phyloP scores from a whole-genome alignment of 2,329 filamentous ascomycete species.

The Simplicillium sp. region DNA sequence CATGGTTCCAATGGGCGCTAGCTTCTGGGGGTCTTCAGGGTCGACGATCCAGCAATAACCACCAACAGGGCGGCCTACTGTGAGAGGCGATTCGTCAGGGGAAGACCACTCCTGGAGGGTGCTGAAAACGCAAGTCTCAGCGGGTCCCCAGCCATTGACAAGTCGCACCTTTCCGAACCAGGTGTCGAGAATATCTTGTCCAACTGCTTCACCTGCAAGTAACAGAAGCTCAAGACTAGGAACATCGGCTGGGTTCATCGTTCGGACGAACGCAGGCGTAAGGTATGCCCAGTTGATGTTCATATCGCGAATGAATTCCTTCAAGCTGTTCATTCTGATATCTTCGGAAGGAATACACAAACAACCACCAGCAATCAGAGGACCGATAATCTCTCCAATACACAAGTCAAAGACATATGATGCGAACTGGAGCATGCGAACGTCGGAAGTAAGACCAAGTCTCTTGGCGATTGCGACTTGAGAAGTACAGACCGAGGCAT shows the following conservation, averaged over 20 bases:
- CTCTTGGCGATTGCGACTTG: slow-evolving; percentile 5
- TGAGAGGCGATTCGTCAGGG: neutral
- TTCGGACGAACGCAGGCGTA: slow-evolving; percentile 2
- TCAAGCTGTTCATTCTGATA: slow-evolving; percentile 3
- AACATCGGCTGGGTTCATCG: neutral
- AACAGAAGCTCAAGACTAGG: neutral
- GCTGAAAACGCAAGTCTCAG: slow-evolving; percentile 1
- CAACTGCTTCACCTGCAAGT: slow-evolving; percentile 1
- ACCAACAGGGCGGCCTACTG: slow-evolving; percentile 5
- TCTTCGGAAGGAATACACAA: slow-evolving; percentile 7
- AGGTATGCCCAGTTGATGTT: slow-evolving; percentile 4
- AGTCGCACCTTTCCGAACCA: slow-evolving; percentile 1
- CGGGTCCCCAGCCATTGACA: slow-evolving; percentile 4
- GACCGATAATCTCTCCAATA: slow-evolving; percentile 1
- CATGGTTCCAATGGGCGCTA: slow-evolving; percentile 7
- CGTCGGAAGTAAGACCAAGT: neutral
- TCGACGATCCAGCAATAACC: slow-evolving; percentile 4
- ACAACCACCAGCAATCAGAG: slow-evolving; percentile 3
- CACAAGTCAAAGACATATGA: slow-evolving; percentile 6
- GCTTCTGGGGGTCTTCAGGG: slow-evolving; percentile 1
- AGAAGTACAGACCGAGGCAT: slow-evolving; percentile 9
- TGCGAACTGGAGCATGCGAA: slow-evolving; percentile 6
- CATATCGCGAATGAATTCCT: slow-evolving; percentile 4
- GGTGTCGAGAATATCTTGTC: neutral
- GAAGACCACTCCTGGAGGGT: neutral